These are phyloP conservation scores for Parathielavia appendiculata DNA, from an alignment of 495 filamentous ascomycete species.

Conservation along the genomic window DNA sequence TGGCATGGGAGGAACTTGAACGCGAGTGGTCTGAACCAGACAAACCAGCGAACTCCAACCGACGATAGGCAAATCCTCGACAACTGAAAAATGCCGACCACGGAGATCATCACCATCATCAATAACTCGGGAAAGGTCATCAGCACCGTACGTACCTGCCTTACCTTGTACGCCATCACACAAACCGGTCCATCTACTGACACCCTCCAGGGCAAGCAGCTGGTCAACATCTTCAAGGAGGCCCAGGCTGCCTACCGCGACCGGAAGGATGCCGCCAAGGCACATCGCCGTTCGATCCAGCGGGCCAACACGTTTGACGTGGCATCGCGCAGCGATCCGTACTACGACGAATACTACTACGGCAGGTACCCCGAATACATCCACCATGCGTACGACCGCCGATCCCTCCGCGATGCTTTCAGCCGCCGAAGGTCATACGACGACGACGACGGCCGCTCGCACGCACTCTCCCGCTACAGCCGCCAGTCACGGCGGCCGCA, in stretches of 20 bases:
- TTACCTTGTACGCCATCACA: constrained; percentile 4
- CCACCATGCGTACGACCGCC: constrained; percentile 20
- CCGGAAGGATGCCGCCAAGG: constrained; percentile 69
- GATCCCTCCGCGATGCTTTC: constrained; percentile 17
- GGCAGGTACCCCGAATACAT: constrained; percentile 14
- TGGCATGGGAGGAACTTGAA: background rate
- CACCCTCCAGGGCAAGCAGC: constrained; percentile 67
- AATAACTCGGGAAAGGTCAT: constrained; percentile 91
- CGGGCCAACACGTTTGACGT: constrained; percentile 43
- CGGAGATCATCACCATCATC: constrained; percentile 79
- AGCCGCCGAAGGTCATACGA: constrained; percentile 34
- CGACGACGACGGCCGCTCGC: constrained; percentile 38
- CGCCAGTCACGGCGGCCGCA: constrained; percentile 31
- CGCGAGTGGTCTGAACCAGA: background rate
- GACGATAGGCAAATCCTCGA: background rate
- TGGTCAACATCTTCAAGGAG: constrained; percentile 81
- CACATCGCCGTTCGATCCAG: constrained; percentile 48
- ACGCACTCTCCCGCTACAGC: constrained; percentile 35
- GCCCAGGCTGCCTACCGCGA: constrained; percentile 81
- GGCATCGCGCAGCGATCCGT: constrained; percentile 21
- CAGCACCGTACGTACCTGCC: constrained; percentile 62
- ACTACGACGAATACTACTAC: constrained; percentile 25
- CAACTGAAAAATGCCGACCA: constrained; percentile 42
- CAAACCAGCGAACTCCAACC: background rate
- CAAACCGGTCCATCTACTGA: too few relatives aligned